Evolutionary conservation across 768 basidiomycete species (phyloP), one percentile per base, ranked within the genome.

Genomic region (Mycena vitilis): DNA sequence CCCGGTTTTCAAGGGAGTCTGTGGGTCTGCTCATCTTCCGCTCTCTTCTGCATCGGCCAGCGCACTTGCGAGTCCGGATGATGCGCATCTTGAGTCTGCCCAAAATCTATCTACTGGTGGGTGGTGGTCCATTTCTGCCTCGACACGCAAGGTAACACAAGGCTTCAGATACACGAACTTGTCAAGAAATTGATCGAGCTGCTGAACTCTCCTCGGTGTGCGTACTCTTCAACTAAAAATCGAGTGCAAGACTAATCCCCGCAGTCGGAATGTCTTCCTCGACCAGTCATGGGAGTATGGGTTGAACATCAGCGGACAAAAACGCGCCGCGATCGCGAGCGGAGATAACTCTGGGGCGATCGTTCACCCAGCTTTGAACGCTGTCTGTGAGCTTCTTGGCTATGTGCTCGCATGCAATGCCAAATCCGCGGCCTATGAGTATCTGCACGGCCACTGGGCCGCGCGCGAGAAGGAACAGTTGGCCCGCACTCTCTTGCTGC

Each of bases 221-320:
- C 37, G 61, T 13, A 13, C 51, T 2, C n/a, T 22, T n/a, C 12
- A 7, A 25, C 38, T 54, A n/a, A n/a, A n/a, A n/a, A n/a, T 44
- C n/a, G n/a, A n/a, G n/a, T 16, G 42, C 15, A 5, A 10, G n/a
- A 1, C 1, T 10, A 34, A 7, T 20, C 4, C 12, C 23, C 20
- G 10, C 13, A 70, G 68, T 10, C 63, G 68, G 18, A 65, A 37
- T n/a, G 53, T 70, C 1, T 70, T 70, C 34, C 68, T 70, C 38
- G 16, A 65, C 52, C 45, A 62, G 13, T 13, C 44, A 25, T 65
- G 63, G 58, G 30, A 61, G 3, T 57, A 40, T 25, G 59, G 63
- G 2, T 9, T 65, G 34, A 65, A 62, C 47, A 36, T 70, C 42
- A 56, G 15, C 13, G 0, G 25, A 22, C 44, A 40, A 40, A 65